Evolutionary conservation across 176 grass and related monocot species (phyloP).

Genomic region (Cenchrus americanus): DNA sequence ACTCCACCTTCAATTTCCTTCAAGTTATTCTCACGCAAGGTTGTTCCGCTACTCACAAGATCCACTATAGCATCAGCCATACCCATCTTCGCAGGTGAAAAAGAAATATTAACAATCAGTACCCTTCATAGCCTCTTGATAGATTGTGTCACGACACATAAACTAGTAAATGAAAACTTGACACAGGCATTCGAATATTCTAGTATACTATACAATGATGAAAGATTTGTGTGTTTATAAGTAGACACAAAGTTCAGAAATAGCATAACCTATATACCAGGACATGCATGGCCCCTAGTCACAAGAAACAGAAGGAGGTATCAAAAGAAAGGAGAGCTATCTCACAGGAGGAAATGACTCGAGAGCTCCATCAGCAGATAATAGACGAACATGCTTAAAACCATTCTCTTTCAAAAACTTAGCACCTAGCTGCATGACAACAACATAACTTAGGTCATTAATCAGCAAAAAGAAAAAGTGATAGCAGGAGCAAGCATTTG

Average conservation of each 20-base stretch:
- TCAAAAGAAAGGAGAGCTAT: conserved; percentile 20
- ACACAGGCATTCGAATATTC: conserved; percentile 16
- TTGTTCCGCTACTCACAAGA: conserved; percentile 96
- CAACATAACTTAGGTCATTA: conserved; percentile 37
- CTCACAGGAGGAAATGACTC: conserved; percentile 97
- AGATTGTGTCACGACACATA: not conserved
- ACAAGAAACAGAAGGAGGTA: not conserved
- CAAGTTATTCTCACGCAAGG: conserved; percentile 92
- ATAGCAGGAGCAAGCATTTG: not conserved
- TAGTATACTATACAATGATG: conserved; percentile 14
- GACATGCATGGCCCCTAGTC: not conserved
- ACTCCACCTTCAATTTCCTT: conserved; percentile 94
- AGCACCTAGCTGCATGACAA: conserved; percentile 65
- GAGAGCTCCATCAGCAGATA: conserved; percentile 83
- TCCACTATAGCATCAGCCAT: conserved; percentile 95
- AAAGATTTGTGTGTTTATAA: not conserved
- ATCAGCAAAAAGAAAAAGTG: conserved; percentile 23
- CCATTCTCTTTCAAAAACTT: conserved; percentile 85
- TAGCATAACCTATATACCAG: not conserved
- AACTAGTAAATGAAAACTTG: conserved; percentile 11
- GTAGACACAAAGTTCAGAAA: not conserved
- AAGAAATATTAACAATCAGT: conserved; percentile 19
- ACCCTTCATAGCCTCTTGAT: conserved; percentile 9
- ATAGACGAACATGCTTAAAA: conserved; percentile 66
- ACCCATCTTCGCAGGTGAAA: conserved; percentile 68